Base-by-base conservation (phyloP, 768 basidiomycete species). In the Leccinum broughii region DNA sequence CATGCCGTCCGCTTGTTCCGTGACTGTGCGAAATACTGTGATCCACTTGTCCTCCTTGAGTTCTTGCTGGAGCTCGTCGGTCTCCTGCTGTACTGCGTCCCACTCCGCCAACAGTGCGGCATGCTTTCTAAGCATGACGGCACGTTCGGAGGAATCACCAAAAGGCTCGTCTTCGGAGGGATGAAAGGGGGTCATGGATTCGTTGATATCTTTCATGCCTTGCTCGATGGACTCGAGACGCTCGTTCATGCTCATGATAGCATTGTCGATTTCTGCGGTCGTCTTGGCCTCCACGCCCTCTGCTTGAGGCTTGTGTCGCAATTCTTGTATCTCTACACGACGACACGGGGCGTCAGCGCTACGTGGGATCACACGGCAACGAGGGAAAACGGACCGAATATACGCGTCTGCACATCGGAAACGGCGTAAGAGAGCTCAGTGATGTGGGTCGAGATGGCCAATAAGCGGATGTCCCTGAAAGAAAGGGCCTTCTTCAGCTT, bases 41-140 rank as follows among this genome's bases (percentile, higher is more conserved):
- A 98, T 81, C 93, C 93, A 97, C 68, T 95, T 95, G 76, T 98
- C 96, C 75, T 98, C 96, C 76, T 92, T 95, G 64, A 98, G 79
- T 75, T 99, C 97, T 68, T 95, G 93, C 63, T 89, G 81, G 59
- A 98, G 76, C 28, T 88, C 85, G 49, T 90, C 87, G 57, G 88
- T 90, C 67, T 93, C 90, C 57, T 85, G 84, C 70, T 89, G 87
- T 10, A 94, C 83, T 10, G 84, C 76, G 61, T 90, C 86, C 95
- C 94, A 98, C 44, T 95, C 94, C 10, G 78, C 72, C 32, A 85
- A 66, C 55, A 96, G 77, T 11, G 88, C 80, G 14, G 85, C 82
- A 70, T 93, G 88, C 69, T 95, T 95, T 59, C 87, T 82, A 51
- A 90, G 75, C 41, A 93, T 76, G 2, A 83, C 74, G 39, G 64